Percentiles rank a stretch among this genome's conserved stretches.
Conservation (phyloP, 805 yeast genomes). For the Metschnikowia drakensbergensis region DNA sequence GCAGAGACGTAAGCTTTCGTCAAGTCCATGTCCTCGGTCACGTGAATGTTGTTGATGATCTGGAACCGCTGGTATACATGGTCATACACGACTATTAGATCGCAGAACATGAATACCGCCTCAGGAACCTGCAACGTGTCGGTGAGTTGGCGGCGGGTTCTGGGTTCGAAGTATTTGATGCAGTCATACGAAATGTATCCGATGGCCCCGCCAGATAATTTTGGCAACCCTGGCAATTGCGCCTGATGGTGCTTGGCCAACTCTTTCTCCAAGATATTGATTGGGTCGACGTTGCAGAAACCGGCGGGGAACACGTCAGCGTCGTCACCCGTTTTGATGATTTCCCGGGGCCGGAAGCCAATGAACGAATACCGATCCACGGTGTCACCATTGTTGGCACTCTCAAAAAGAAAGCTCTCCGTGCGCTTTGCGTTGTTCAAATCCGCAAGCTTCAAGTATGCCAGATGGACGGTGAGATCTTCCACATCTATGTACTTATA, state of each 20-base stretch:
- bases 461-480: slow-evolving; percentile 82
- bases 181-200: slow-evolving; percentile 97
- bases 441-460: slow-evolving; percentile 77
- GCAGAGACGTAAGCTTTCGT: slow-evolving; percentile 51
- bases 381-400: slow-evolving; percentile 84
- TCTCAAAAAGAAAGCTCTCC: slow-evolving; percentile 81
- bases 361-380: slow-evolving; percentile 88
- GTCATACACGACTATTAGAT: slow-evolving; percentile 86
- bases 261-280: slow-evolving; percentile 69
- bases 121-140: slow-evolving; percentile 88
- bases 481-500: slow-evolving; percentile 71
- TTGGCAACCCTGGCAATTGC: slow-evolving; percentile 76
- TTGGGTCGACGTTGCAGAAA: slow-evolving; percentile 68
- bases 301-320: slow-evolving; percentile 25
- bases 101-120: slow-evolving; percentile 86
- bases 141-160: slow-evolving; percentile 66
- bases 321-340: slow-evolving; percentile 77
- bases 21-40: slow-evolving; percentile 29
- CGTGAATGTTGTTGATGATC: slow-evolving; percentile 73
- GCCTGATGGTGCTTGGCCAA: slow-evolving; percentile 63
- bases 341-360: slow-evolving; percentile 79
- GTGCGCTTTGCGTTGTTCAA: slow-evolving; percentile 51
- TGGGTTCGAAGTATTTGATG: slow-evolving; percentile 94
- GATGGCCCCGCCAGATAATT: slow-evolving; percentile 90
- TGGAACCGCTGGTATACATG: slow-evolving; percentile 92